Conservation (phyloP, 768 basidiomycete genomes). For the Lactifluus rugatus region DNA sequence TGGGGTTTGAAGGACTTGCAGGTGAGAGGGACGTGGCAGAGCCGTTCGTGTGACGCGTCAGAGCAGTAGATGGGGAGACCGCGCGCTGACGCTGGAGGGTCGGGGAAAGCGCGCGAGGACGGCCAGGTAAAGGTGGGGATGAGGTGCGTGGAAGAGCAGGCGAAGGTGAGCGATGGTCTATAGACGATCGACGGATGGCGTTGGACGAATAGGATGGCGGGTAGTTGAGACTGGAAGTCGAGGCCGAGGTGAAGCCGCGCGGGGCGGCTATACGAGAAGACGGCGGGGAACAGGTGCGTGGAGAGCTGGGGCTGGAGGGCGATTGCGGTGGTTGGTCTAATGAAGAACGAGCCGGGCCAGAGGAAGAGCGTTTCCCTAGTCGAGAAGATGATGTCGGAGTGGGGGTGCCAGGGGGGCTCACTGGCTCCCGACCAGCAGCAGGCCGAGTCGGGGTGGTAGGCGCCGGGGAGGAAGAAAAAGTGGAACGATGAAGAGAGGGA, state of each 20-base stretch:
- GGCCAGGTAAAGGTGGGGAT: slow-evolving; percentile 17
- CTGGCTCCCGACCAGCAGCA: slow-evolving; percentile 25
- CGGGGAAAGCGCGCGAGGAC: slow-evolving; percentile 9
- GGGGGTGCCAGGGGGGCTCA: slow-evolving; percentile 40
- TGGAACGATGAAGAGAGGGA: background rate
- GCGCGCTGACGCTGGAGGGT: slow-evolving; percentile 17
- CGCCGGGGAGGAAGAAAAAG: background rate
- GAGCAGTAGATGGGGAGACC: slow-evolving; percentile 26
- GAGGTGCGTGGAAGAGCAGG: slow-evolving; percentile 27
- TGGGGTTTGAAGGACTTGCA: slow-evolving; percentile 35
- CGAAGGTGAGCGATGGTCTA: slow-evolving; percentile 29
- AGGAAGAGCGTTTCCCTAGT: slow-evolving; percentile 26
- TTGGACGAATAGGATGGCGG: slow-evolving; percentile 25
- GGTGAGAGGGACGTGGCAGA: slow-evolving; percentile 48
- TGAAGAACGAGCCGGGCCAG: slow-evolving; percentile 36
- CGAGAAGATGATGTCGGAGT: slow-evolving; percentile 35
- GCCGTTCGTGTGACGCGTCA: slow-evolving; percentile 47
- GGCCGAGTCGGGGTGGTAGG: slow-evolving; percentile 10
- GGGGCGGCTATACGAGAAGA: slow-evolving; percentile 32
- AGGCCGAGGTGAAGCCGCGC: slow-evolving; percentile 38
- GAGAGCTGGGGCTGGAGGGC: slow-evolving; percentile 30
- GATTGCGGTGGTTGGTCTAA: slow-evolving; percentile 24
- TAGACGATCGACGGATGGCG: slow-evolving; percentile 24
- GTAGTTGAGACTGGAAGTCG: slow-evolving; percentile 37
- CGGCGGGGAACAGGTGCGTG: slow-evolving; percentile 24